These are phyloP conservation scores for Plasmodium fragile DNA, from an alignment of 169 alveolate genomes.

Conservation along the genomic window DNA sequence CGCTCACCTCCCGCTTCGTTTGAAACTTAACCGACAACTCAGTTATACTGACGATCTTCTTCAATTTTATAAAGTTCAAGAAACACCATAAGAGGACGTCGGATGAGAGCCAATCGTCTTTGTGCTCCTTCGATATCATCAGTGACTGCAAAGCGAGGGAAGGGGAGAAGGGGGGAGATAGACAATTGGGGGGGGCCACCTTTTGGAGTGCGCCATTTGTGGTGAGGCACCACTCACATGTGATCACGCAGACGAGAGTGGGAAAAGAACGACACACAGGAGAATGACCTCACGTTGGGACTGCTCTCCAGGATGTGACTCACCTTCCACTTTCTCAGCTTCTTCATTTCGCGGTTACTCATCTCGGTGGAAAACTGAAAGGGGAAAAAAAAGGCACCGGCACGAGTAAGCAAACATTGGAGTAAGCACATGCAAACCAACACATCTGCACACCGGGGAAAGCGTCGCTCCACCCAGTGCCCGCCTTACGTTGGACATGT, in stretches of 20 bases:
- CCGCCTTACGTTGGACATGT: neutral
- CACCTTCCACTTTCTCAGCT: slow-evolving; percentile 59
- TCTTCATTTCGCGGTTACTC: slow-evolving; percentile 14
- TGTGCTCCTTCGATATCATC: slow-evolving; percentile 24
- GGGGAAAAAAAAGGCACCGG: neutral
- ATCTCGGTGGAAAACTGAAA: slow-evolving; percentile 37
- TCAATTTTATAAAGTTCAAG: slow-evolving; percentile 49
- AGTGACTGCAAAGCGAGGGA: slow-evolving; percentile 44
- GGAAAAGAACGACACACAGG: neutral
- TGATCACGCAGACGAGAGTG: neutral
- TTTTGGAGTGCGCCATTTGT: neutral
- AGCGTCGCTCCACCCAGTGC: neutral
- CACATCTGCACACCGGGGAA: neutral
- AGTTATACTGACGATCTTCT: slow-evolving; percentile 57
- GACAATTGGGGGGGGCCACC: neutral
- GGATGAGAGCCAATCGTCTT: slow-evolving; percentile 72
- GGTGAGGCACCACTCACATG: neutral
- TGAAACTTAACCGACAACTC: slow-evolving; percentile 62
- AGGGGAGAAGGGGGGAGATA: neutral
- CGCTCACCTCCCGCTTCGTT: slow-evolving; percentile 52
- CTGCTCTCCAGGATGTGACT: neutral
- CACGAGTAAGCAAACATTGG: neutral
- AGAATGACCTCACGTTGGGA: neutral
- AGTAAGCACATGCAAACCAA: neutral
- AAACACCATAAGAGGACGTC: slow-evolving; percentile 55